Base-by-base conservation (phyloP, 306 rosid species). In the Medicago arabica region DNA sequence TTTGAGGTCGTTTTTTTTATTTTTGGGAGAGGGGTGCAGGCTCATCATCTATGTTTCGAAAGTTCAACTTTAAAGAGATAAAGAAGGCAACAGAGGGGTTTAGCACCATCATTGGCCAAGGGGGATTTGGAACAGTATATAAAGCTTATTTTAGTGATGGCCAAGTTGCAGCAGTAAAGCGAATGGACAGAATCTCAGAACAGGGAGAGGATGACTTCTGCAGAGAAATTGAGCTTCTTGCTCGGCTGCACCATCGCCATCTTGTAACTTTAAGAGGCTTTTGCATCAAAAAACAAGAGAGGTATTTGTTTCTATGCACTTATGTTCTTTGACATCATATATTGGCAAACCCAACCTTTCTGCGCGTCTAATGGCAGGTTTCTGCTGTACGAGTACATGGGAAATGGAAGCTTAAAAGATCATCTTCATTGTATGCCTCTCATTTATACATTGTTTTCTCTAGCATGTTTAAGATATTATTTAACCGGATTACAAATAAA, bases 41-140 rank as follows among this genome's bases (percentile, higher is more conserved):
- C 46, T 89, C 92, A 81, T 82, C 90, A 75, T 87, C 88, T 11
- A 88, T 86, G 96, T 89, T 92, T 66, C 84, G 68, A 51, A 96
- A 92, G 65, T 88, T 92, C 86, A 89, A 83, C 86, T 92, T 92
- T 82, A 92, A 80, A 85, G 97, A 95, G 86, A 90, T 95, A 83
- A 95, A 88, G 89, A 89, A 87, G 92, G 99, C 96, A 9, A 95
- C 99, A 2, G 90, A 85, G 16, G 83, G 83, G 53, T 95, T 95
- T 71, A 89, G 79, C 76, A 90, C 92, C 23, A 19, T 83, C 50
- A 90, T 95, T 84, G 99, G 99, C 73, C 97, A 80, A 84, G 97
- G 99, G 51, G 99, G 99, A 71, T 95, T 90, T 25, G 99, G 99
- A 85, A 95, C 97, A 8, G 97, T 95, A 74, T 92, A 90, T 82